A percentile compares a stretch with the other conserved stretches of the same genome.
These are phyloP conservation scores for Diaporthe vexans DNA, from an alignment of 2,329 filamentous ascomycete species.

Conservation along the genomic window DNA sequence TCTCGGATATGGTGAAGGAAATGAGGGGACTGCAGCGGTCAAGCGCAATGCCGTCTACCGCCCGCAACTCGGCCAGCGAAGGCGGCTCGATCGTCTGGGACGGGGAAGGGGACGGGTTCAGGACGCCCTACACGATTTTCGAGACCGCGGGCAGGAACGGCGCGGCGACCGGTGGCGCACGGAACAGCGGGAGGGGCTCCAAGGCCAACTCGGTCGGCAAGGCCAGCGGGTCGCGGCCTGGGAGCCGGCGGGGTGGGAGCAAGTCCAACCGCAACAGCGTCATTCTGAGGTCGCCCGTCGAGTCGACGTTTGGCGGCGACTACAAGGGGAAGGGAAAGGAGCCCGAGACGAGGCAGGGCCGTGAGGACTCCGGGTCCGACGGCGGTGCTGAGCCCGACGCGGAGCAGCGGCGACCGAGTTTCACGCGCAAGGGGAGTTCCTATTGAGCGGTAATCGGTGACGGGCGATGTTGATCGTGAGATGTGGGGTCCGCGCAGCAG, in stretches of 20 bases:
- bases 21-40: constrained; percentile 74
- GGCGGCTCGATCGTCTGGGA: constrained; percentile 39
- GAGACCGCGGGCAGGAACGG: constrained; percentile 54
- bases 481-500: background rate
- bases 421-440: constrained; percentile 58
- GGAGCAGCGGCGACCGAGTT: constrained; percentile 38
- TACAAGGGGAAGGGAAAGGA: constrained; percentile 65
- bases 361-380: constrained; percentile 50
- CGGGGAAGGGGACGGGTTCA: constrained; percentile 26
- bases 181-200: constrained; percentile 45
- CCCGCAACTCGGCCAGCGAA: constrained; percentile 62
- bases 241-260: constrained; percentile 58
- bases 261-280: constrained; percentile 42
- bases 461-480: background rate
- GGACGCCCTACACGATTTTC: constrained; percentile 44
- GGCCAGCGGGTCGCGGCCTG: constrained; percentile 50
- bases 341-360: constrained; percentile 62
- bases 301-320: constrained; percentile 43
- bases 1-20: constrained; percentile 87
- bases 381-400: constrained; percentile 36
- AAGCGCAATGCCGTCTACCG: constrained; percentile 57
- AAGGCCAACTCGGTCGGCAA: constrained; percentile 43
- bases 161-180: constrained; percentile 44
- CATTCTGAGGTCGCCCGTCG: constrained; percentile 52
- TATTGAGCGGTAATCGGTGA: constrained; percentile 48